Evolutionary conservation across 768 basidiomycete species (phyloP).

Genomic region (Mycena chlorophos): DNA sequence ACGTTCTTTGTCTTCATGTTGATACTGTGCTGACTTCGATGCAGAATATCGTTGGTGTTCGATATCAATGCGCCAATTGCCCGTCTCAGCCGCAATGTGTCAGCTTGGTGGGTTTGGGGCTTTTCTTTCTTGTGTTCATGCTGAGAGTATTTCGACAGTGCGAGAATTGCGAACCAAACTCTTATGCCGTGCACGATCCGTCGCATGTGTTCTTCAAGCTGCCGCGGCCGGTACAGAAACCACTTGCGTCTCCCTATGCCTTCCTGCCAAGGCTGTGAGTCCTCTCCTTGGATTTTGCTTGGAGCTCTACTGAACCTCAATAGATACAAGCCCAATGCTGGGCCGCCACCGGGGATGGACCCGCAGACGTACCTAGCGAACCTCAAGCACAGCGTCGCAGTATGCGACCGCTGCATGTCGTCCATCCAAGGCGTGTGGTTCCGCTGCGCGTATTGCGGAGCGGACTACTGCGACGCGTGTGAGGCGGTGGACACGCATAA

Average conservation of each 20-base stretch:
- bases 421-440: conserved; percentile 88
- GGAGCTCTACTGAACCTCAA: conserved; percentile 12
- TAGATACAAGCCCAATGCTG: conserved; percentile 68
- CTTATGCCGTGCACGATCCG: conserved; percentile 79
- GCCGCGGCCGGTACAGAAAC: conserved; percentile 70
- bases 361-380: conserved; percentile 58
- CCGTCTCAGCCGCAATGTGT: conserved; percentile 70
- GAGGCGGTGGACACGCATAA: conserved; percentile 82
- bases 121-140: conserved; percentile 2
- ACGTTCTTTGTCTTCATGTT: conserved; percentile 20
- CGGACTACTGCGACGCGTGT: conserved; percentile 85
- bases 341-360: conserved; percentile 43
- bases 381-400: conserved; percentile 62
- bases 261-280: conserved; percentile 71
- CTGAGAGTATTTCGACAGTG: conserved; percentile 52
- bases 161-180: conserved; percentile 71
- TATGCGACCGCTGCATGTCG: conserved; percentile 86
- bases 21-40: too few species aligned
- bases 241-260: conserved; percentile 48
- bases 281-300: neutral
- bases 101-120: conserved; percentile 62
- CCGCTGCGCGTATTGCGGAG: conserved; percentile 83
- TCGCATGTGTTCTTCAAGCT: conserved; percentile 89
- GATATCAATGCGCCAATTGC: conserved; percentile 92
- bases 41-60: conserved; percentile 73